phyloP scores from a whole-genome alignment of 306 rosid genomes.

The Acacia crassicarpa region DNA sequence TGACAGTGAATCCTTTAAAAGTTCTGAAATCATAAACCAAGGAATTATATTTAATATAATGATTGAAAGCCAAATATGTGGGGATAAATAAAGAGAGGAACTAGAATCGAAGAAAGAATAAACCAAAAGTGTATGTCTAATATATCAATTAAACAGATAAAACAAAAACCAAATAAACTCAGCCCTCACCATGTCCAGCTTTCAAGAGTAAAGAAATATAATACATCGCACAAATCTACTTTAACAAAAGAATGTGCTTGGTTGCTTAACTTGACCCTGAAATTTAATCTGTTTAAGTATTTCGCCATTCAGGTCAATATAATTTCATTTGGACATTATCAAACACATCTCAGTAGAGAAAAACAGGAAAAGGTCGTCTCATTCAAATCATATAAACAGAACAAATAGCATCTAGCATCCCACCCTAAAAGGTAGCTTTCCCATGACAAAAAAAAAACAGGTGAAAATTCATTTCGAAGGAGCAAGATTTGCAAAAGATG shows the following conservation, averaged over 20 bases:
- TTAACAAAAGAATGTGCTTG: not conserved
- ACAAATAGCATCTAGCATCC: not conserved
- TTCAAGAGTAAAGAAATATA: not conserved
- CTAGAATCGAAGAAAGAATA: no score
- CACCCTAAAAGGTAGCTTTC: not conserved
- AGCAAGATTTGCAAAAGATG: no score
- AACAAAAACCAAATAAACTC: no score
- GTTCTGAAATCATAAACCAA: no score
- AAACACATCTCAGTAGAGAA: not conserved
- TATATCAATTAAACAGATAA: no score
- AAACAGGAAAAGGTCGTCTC: not conserved
- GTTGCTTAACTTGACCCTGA: not conserved
- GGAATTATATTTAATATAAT: no score
- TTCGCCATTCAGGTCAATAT: not conserved
- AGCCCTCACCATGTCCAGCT: not conserved
- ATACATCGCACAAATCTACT: not conserved
- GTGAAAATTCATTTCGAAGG: no score
- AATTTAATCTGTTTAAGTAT: not conserved
- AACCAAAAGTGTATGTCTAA: no score
- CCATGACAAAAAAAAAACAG: no score
- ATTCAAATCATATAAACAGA: not conserved
- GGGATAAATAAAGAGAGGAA: no score
- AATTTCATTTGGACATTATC: not conserved
- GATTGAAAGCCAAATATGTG: not conserved
- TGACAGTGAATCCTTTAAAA: no score